Evolutionary conservation across 1,284 basidiomycete species (phyloP).

Genomic region (Paramarasmius palmivorus): DNA sequence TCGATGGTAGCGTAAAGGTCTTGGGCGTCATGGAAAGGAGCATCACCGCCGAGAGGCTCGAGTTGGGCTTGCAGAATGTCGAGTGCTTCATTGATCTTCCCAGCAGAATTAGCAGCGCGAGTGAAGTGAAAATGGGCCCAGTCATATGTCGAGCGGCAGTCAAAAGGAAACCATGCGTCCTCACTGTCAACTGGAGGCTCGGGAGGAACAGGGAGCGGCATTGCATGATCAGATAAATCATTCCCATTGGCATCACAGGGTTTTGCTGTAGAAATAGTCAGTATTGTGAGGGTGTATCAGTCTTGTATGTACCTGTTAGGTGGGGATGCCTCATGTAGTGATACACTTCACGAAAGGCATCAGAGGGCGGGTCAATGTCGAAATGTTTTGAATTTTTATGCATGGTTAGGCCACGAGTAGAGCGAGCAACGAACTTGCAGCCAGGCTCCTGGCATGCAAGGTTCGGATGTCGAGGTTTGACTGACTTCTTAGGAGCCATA

Average conservation of each 20-base stretch:
- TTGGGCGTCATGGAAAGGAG: constrained; percentile 23
- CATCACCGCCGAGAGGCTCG: constrained; percentile 4
- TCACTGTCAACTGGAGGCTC: too few species aligned
- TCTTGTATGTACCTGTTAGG: not conserved
- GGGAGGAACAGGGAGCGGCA: not conserved
- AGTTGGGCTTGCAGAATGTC: constrained; percentile 18
- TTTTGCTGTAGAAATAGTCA: not conserved
- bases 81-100: constrained; percentile 15
- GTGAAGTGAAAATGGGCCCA: constrained; percentile 19
- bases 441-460: not conserved
- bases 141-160: constrained; percentile 18
- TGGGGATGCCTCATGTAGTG: not conserved
- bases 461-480: not conserved
- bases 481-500: not conserved
- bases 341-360: not conserved
- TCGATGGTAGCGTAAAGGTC: constrained; percentile 28
- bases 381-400: not conserved
- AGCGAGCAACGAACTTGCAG: not conserved
- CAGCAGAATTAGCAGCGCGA: constrained; percentile 14
- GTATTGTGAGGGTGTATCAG: not conserved
- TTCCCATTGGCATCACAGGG: not conserved
- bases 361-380: not conserved
- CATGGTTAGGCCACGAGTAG: not conserved
- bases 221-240: not conserved
- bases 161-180: constrained; percentile 18